Evolutionary conservation across 2,329 filamentous ascomycete genomes (phyloP), one percentile per base, ranked within the genome.

Genomic region (Penicillium sumatraense): DNA sequence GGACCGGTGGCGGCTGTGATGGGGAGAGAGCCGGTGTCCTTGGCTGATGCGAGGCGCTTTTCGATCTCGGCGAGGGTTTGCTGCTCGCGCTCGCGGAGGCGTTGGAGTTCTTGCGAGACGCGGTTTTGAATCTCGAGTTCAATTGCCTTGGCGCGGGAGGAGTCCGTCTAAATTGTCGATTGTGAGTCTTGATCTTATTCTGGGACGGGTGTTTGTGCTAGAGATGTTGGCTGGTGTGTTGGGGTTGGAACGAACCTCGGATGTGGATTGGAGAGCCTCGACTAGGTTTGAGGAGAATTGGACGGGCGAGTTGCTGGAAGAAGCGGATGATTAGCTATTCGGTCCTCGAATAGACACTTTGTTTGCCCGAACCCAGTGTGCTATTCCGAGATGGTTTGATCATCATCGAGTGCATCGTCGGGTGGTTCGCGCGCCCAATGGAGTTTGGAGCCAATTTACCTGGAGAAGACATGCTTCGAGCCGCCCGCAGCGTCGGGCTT

Each of bases 81-180:
- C 61, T 85, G 78, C 72, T 93, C 89, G 66, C 87, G 80, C 61
- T 86, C 82, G 72, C 88, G 87, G 61, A 96, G 86, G 66, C 87
- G 88, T 75, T 89, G 86, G 63, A 98, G 90, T 78, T 97, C 93
- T 68, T 86, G 83, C 68, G 89, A 86, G 58, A 97, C 91, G 75
- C 93, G 93, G 72, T 86, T 80, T 80, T 97, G 93, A 75, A 96
- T 88, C 68, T 93, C 89, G 61, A 95, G 86, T 79, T 98, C 93
- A 74, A 91, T 80, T 70, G 88, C 82, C 78, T 90, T 90, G 68
- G 89, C 84, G 72, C 93, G 92, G 62, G 91, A 93, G 57, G 88
- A 86, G 79, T 98, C 93, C 77, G 89, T 93, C 93, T 98, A 49
- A 49, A 57, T 35, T 38, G 9, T 18, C 20, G 31, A 42, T 40